Conservation (phyloP, 1,139 yeast species). For the Geotrichum europaeum region DNA sequence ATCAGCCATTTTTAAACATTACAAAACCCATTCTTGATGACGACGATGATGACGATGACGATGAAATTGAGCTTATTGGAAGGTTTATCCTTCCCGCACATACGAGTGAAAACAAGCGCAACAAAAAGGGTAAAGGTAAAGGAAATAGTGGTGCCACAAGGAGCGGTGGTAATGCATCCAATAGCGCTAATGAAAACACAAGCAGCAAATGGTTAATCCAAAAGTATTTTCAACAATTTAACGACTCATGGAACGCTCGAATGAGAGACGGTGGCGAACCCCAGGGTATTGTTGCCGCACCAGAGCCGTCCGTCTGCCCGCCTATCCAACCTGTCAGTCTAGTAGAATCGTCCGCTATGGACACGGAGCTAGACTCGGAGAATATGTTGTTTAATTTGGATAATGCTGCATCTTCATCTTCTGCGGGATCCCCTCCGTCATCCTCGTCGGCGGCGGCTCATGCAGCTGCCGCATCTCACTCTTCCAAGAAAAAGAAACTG, state of each 20-base stretch:
- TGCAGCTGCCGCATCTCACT: background rate
- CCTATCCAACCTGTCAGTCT: conserved; percentile 47
- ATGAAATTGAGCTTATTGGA: conserved; percentile 15
- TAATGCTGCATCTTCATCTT: conserved; percentile 18
- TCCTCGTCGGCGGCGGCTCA: background rate
- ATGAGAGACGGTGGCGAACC: conserved; percentile 41
- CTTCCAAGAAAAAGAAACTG: background rate
- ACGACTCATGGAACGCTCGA: conserved; percentile 17
- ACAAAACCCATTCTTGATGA: conserved; percentile 1
- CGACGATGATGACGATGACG: conserved; percentile 4
- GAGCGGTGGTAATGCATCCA: background rate
- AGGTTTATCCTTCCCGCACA: conserved; percentile 11
- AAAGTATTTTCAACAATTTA: conserved; percentile 16
- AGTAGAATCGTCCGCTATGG: conserved; percentile 26
- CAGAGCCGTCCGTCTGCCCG: conserved; percentile 44
- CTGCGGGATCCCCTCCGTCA: background rate
- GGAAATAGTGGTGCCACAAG: background rate
- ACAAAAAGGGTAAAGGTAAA: background rate
- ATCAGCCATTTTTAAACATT: background rate
- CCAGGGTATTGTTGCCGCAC: conserved; percentile 48
- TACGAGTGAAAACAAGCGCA: background rate
- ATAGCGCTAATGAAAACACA: background rate
- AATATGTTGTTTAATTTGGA: conserved; percentile 16
- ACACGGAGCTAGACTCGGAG: conserved; percentile 2
- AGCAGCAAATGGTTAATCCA: conserved; percentile 15